phyloP scores from a whole-genome alignment of 768 basidiomycete species.

The Exsudoporus frostii region DNA sequence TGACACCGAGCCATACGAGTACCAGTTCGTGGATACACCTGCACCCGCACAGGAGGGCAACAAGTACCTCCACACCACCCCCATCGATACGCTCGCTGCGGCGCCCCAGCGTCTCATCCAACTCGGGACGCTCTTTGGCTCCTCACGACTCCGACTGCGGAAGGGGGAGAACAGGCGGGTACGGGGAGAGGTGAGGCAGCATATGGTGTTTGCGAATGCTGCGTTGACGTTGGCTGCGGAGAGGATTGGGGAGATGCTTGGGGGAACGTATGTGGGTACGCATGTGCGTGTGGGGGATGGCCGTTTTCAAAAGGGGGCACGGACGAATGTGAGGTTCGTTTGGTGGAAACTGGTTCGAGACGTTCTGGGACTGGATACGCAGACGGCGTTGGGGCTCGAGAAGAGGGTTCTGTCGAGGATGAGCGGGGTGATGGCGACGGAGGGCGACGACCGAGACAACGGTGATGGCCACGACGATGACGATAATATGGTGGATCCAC shows the following conservation, averaged over 20 bases:
- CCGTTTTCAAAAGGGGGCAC: conserved; percentile 44
- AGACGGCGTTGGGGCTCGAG: conserved; percentile 35
- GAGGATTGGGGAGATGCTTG: conserved; percentile 42
- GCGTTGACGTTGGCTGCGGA: conserved; percentile 42
- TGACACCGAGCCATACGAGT: conserved; percentile 56
- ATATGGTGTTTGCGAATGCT: conserved; percentile 57
- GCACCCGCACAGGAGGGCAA: conserved; percentile 3
- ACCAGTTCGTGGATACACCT: conserved; percentile 22
- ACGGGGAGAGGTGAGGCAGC: conserved; percentile 46
- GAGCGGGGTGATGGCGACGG: neutral
- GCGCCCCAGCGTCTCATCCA: conserved; percentile 51
- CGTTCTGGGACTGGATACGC: conserved; percentile 41
- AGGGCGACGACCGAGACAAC: neutral
- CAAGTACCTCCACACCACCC: conserved; percentile 6
- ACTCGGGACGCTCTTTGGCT: conserved; percentile 75
- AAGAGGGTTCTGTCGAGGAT: neutral
- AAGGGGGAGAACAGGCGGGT: conserved; percentile 37
- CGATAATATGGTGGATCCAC: neutral
- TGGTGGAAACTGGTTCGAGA: conserved; percentile 59
- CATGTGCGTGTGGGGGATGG: conserved; percentile 75
- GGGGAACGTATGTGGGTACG: conserved; percentile 52
- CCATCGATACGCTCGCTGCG: conserved; percentile 11
- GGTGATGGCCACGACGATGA: neutral
- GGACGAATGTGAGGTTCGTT: conserved; percentile 41
- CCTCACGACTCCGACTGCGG: conserved; percentile 59